phyloP scores from a whole-genome alignment of 495 filamentous ascomycete species.

The Hyphodiscus hymeniophilus region DNA sequence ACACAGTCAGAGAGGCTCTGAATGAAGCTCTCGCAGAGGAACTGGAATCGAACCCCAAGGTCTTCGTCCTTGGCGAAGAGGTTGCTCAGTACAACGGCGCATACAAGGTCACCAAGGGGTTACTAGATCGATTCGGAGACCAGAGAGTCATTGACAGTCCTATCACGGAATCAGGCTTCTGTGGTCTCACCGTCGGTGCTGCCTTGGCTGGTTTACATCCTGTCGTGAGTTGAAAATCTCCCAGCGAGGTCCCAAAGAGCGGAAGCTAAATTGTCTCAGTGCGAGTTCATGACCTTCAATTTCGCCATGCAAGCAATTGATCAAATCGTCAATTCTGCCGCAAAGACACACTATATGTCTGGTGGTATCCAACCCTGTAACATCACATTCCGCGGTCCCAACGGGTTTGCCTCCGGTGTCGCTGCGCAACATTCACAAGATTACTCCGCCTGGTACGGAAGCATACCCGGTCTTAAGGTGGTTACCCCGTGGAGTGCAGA shows the following conservation, averaged over 20 bases:
- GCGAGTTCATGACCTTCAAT: constrained; percentile 99
- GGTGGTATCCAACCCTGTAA: constrained; percentile 99
- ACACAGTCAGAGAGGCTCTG: constrained; percentile 92
- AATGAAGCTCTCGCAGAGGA: constrained; percentile 98
- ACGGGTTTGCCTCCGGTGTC: constrained; percentile 94
- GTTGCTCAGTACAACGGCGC: constrained; percentile 99
- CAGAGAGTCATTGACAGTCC: constrained; percentile 97
- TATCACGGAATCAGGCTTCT: constrained; percentile 95
- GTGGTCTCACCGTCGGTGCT: constrained; percentile 85
- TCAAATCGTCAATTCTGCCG: constrained; percentile 98
- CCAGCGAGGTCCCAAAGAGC: not conserved
- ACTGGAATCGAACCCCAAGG: constrained; percentile 86
- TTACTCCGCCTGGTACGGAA: constrained; percentile 96
- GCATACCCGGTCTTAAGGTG: constrained; percentile 95
- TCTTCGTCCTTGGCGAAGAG: constrained; percentile 94
- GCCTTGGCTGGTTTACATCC: constrained; percentile 91
- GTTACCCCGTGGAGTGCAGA: constrained; percentile 92
- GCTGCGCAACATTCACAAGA: constrained; percentile 98
- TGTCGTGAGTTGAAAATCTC: constrained; percentile 54
- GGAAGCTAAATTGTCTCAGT: constrained; percentile 39
- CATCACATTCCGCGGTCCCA: constrained; percentile 97
- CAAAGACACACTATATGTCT: constrained; percentile 99
- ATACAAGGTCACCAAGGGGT: constrained; percentile 98
- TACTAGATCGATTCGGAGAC: constrained; percentile 92
- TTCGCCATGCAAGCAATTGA: constrained; percentile 99